Evolutionary conservation across 2,329 filamentous ascomycete species (phyloP), one percentile per base, ranked within the genome.

Genomic region (Aspergillus tanneri): DNA sequence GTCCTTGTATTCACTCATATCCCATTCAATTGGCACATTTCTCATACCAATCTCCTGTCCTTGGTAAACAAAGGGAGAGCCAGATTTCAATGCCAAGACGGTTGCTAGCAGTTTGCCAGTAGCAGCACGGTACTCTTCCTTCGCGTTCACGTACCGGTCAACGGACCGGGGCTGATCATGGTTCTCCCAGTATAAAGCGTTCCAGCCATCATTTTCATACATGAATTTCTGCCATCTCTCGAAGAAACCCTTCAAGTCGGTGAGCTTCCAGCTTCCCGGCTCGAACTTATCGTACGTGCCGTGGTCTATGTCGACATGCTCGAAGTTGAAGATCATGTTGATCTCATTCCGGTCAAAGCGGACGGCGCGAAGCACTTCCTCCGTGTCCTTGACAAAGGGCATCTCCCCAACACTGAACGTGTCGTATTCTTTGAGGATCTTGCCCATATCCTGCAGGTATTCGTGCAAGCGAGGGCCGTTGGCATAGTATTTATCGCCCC

Each of bases 241-340:
- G 41, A 81, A 74, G 22, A 78, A 76, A 2, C 67, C 58, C 60
- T 82, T 82, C 28, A 84, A 66, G 43, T 77, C 72, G 6, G 72
- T 72, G 10, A 81, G 73, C 38, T 69, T 69, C 75, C 77, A 82
- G 4, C 59, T 62, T 1, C 66, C 62, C 4, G 64, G 72, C 6
- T 71, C 69, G 27, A 78, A 81, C 46, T 81, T 77, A 58, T 81
- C 75, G 66, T 59, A 71, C 63, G 47, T 43, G 4, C 64, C 80
- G 38, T 78, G 72, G 3, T 80, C 84, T 12, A 85, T 71, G 58
- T 85, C 78, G 6, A 87, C 82, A 9, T 84, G 76, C 55, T 87
- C 84, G 61, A 88, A 88, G 57, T 86, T 81, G 67, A 88, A 88
- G 27, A 88, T 84, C 83, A 88, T 88, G 63, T 80, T 83, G 36